phyloP scores from a whole-genome alignment of 495 filamentous ascomycete genomes.

The Penicillium roqueforti region DNA sequence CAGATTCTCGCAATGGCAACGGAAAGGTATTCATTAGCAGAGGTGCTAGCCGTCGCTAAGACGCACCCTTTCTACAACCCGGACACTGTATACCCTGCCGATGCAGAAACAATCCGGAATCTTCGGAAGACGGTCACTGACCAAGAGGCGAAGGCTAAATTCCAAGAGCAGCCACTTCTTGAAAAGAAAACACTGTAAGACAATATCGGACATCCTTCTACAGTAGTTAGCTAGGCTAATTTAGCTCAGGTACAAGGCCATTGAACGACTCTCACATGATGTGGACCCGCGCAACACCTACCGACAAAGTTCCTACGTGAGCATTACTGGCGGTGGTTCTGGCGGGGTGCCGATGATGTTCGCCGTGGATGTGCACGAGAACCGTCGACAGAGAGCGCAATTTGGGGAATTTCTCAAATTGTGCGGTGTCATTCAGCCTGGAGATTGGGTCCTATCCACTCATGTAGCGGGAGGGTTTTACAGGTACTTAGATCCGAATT shows the following conservation, averaged over 20 bases:
- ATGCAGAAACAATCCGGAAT: background rate
- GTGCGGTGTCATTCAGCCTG: slow-evolving; percentile 12
- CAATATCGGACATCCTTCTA: background rate
- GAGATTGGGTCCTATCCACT: slow-evolving; percentile 30
- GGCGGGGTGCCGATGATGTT: slow-evolving; percentile 23
- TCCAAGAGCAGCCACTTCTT: background rate
- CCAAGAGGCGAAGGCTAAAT: background rate
- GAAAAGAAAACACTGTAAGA: background rate
- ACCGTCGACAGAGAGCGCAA: slow-evolving; percentile 22
- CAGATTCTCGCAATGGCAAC: background rate
- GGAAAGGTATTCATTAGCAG: background rate
- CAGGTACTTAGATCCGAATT: background rate
- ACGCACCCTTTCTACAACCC: slow-evolving; percentile 31
- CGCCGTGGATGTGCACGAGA: slow-evolving; percentile 24
- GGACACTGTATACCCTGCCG: slow-evolving; percentile 14
- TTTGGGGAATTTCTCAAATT: slow-evolving; percentile 18
- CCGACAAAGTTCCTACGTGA: slow-evolving; percentile 24
- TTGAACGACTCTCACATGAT: slow-evolving; percentile 25
- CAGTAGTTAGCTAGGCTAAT: background rate
- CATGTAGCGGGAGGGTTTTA: slow-evolving; percentile 14
- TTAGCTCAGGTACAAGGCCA: slow-evolving; percentile 16
- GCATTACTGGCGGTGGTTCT: slow-evolving; percentile 27
- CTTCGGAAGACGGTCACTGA: background rate
- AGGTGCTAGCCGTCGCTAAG: slow-evolving; percentile 26
- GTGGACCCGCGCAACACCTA: slow-evolving; percentile 20